Percentiles rank a stretch among this genome's conserved stretches.
Evolutionary conservation across 2,329 filamentous ascomycete genomes (phyloP).

Genomic region (Aspergillus ibericus): DNA sequence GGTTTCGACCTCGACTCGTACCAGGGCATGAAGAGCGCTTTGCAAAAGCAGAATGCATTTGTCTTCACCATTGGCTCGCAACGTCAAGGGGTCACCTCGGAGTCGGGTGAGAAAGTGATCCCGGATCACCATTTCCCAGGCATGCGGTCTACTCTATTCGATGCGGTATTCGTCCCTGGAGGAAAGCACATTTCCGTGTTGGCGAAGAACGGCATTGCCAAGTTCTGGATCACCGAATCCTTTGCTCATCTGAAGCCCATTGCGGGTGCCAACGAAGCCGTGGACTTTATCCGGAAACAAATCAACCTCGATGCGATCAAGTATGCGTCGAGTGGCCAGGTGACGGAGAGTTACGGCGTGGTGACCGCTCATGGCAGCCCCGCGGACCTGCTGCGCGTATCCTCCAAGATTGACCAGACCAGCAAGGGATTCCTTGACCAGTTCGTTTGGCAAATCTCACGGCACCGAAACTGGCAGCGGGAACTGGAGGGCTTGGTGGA

Average conservation of each 20-base stretch:
- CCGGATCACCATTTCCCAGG: slow-evolving; percentile 80
- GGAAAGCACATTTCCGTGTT: slow-evolving; percentile 64
- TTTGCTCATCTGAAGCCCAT: slow-evolving; percentile 81
- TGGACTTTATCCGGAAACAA: slow-evolving; percentile 31
- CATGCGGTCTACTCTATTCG: slow-evolving; percentile 75
- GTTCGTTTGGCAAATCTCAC: slow-evolving; percentile 68
- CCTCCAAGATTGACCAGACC: slow-evolving; percentile 63
- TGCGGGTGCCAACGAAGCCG: slow-evolving; percentile 61
- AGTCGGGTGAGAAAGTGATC: slow-evolving; percentile 58
- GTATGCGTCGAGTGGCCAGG: slow-evolving; percentile 21
- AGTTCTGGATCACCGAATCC: slow-evolving; percentile 76
- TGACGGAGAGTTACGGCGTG: slow-evolving; percentile 37
- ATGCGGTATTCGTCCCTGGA: slow-evolving; percentile 74
- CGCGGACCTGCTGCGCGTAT: slow-evolving; percentile 24
- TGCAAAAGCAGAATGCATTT: slow-evolving; percentile 63
- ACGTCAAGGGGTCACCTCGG: slow-evolving; percentile 65
- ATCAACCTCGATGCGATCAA: slow-evolving; percentile 30
- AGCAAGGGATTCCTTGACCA: slow-evolving; percentile 67
- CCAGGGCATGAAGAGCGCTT: slow-evolving; percentile 62
- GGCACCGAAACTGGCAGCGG: slow-evolving; percentile 73
- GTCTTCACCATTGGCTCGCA: slow-evolving; percentile 72
- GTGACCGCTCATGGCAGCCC: slow-evolving; percentile 31
- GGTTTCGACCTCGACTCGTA: slow-evolving; percentile 70
- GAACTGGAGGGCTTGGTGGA: slow-evolving; percentile 69
- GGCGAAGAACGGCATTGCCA: slow-evolving; percentile 67